phyloP scores from a whole-genome alignment of 2,329 filamentous ascomycete genomes.

The Colletotrichum zoysiae region DNA sequence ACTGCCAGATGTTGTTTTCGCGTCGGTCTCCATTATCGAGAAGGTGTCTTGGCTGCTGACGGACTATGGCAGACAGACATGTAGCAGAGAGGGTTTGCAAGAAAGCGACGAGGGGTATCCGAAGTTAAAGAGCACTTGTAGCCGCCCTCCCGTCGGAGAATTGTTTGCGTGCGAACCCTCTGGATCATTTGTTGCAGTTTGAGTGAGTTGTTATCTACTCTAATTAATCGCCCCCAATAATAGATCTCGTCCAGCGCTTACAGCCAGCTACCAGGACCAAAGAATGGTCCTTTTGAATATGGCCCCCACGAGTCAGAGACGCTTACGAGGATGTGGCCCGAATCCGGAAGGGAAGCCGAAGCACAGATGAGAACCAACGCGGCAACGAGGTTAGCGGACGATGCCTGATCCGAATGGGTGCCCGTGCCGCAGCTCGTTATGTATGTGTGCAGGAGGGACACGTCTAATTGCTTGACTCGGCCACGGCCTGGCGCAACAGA shows the following conservation, averaged over 20 bases:
- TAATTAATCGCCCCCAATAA: neutral
- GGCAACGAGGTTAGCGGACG: neutral
- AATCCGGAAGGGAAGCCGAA: slow-evolving; percentile 1
- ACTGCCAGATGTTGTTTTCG: neutral
- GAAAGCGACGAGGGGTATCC: neutral
- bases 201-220: neutral
- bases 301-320: no score
- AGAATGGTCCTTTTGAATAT: neutral
- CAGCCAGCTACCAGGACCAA: neutral
- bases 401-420: neutral
- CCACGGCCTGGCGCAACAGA: neutral
- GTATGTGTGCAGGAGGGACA: neutral
- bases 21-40: neutral
- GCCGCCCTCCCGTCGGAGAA: neutral
- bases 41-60: neutral
- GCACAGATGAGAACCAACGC: neutral
- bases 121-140: neutral
- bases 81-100: neutral
- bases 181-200: neutral
- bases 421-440: neutral
- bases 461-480: neutral
- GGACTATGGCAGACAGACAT: neutral
- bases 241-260: neutral
- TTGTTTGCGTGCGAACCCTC: no score
- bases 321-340: neutral